Percentiles rank a stretch among this genome's conserved stretches.
phyloP scores from a whole-genome alignment of 106 monocot species.

The Platanthera guangdongensis region DNA sequence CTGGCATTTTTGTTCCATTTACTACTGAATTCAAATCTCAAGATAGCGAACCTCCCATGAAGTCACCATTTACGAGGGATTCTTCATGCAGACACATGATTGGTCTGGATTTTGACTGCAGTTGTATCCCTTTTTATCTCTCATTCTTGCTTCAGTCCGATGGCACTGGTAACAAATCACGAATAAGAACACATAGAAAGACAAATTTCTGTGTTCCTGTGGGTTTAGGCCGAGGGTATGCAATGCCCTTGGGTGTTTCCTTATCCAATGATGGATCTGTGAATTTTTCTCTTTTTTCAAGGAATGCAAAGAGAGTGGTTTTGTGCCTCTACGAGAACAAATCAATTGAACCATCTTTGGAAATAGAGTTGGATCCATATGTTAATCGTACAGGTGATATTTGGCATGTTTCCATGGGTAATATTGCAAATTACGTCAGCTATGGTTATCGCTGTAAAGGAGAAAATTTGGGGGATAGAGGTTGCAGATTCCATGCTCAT shows the following conservation, averaged over 20 bases:
- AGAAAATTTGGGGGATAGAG: conserved; percentile 20
- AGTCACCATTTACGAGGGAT: conserved; percentile 21
- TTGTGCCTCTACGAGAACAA: conserved; percentile 50
- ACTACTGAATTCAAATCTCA: background rate
- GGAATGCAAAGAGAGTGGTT: conserved; percentile 60
- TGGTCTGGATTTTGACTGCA: conserved; percentile 38
- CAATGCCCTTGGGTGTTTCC: conserved; percentile 65
- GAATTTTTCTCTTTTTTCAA: conserved; percentile 74
- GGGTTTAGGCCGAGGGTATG: conserved; percentile 45
- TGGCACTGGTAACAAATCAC: conserved; percentile 15
- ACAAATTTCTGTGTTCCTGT: conserved; percentile 74
- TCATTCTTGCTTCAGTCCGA: conserved; percentile 40
- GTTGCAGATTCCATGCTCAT: conserved; percentile 26
- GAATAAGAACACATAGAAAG: conserved; percentile 46
- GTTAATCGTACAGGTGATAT: conserved; percentile 67
- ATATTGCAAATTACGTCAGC: conserved; percentile 22
- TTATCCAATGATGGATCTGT: conserved; percentile 33
- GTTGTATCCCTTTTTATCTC: conserved; percentile 47
- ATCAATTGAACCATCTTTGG: conserved; percentile 34
- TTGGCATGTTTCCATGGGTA: conserved; percentile 62
- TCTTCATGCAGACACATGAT: conserved; percentile 15
- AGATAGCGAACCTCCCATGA: conserved; percentile 7
- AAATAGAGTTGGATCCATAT: conserved; percentile 75
- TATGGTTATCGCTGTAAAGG: conserved; percentile 77
- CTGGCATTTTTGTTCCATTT: background rate